Evolutionary conservation across 1,139 yeast species (phyloP).

Genomic region (Scheffersomyces stambukii): DNA sequence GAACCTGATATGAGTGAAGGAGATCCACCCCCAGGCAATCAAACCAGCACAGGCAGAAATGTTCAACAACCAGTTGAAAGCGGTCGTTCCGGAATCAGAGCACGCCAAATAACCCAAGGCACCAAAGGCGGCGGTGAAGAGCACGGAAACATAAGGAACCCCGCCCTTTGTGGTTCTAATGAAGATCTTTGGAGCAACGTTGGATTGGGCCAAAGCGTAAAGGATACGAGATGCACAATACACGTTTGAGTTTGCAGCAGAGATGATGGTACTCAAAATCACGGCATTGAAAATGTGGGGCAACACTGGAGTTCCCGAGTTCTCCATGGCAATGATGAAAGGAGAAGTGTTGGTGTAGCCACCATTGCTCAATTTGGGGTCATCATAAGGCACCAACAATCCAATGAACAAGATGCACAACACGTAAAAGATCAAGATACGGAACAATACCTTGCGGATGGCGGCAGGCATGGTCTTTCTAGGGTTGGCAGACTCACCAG

Average conservation of each 20-base stretch:
- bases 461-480: slow-evolving; percentile 80
- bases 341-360: slow-evolving; percentile 46
- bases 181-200: slow-evolving; percentile 58
- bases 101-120: slow-evolving; percentile 66
- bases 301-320: slow-evolving; percentile 65
- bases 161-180: slow-evolving; percentile 53
- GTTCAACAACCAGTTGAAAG: slow-evolving; percentile 81
- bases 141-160: slow-evolving; percentile 62
- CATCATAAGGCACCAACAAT: slow-evolving; percentile 74
- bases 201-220: slow-evolving; percentile 59
- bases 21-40: slow-evolving; percentile 69
- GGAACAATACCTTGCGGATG: slow-evolving; percentile 72
- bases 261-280: slow-evolving; percentile 60
- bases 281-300: slow-evolving; percentile 77
- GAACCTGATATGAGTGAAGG: slow-evolving; percentile 62
- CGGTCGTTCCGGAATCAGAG: slow-evolving; percentile 57
- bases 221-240: slow-evolving; percentile 74
- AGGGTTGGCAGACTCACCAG: slow-evolving; percentile 86
- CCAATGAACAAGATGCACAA: slow-evolving; percentile 80
- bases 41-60: slow-evolving; percentile 76
- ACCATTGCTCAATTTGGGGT: slow-evolving; percentile 34
- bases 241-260: slow-evolving; percentile 80
- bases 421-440: slow-evolving; percentile 79
- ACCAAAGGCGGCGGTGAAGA: slow-evolving; percentile 58
- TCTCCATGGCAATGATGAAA: slow-evolving; percentile 55